Evolutionary conservation across 2,329 filamentous ascomycete species (phyloP).

Genomic region (Blastomyces parvus): DNA sequence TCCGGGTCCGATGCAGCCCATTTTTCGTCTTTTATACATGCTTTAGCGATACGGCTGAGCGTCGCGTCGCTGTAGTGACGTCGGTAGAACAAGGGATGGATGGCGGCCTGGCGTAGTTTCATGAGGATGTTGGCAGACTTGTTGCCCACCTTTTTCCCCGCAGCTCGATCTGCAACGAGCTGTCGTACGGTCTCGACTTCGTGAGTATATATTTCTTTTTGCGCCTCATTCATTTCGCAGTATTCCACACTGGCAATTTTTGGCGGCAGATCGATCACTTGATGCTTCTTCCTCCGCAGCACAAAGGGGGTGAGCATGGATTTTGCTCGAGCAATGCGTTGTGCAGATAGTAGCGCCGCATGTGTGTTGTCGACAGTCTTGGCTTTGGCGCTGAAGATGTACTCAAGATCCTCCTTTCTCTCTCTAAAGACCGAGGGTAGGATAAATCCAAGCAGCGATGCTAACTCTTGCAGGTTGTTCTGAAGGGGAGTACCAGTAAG

Average conservation of each 20-base stretch:
- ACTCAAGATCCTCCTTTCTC: slow-evolving; percentile 67
- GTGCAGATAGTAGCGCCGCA: slow-evolving; percentile 72
- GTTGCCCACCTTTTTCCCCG: slow-evolving; percentile 45
- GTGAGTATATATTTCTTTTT: slow-evolving; percentile 63
- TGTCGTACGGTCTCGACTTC: slow-evolving; percentile 55
- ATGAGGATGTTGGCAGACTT: slow-evolving; percentile 64
- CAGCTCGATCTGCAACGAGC: slow-evolving; percentile 50
- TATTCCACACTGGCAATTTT: slow-evolving; percentile 71
- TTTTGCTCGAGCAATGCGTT: slow-evolving; percentile 76
- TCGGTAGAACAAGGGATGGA: slow-evolving; percentile 82
- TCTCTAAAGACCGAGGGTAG: slow-evolving; percentile 74
- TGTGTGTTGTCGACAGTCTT: slow-evolving; percentile 64
- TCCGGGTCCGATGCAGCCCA: slow-evolving; percentile 43
- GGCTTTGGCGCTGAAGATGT: slow-evolving; percentile 86
- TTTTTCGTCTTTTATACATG: slow-evolving; percentile 60
- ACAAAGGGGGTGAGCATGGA: slow-evolving; percentile 95
- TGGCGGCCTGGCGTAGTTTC: slow-evolving; percentile 82
- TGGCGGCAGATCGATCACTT: slow-evolving; percentile 75
- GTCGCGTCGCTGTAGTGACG: slow-evolving; percentile 66
- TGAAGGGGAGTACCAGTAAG: slow-evolving; percentile 88
- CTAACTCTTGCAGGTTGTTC: slow-evolving; percentile 89
- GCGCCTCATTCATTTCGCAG: slow-evolving; percentile 65
- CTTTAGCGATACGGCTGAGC: slow-evolving; percentile 66
- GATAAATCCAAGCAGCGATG: slow-evolving; percentile 86
- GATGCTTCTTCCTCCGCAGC: slow-evolving; percentile 81